Base-by-base conservation (phyloP, 345 rosid genomes). In the Firmiana major region DNA sequence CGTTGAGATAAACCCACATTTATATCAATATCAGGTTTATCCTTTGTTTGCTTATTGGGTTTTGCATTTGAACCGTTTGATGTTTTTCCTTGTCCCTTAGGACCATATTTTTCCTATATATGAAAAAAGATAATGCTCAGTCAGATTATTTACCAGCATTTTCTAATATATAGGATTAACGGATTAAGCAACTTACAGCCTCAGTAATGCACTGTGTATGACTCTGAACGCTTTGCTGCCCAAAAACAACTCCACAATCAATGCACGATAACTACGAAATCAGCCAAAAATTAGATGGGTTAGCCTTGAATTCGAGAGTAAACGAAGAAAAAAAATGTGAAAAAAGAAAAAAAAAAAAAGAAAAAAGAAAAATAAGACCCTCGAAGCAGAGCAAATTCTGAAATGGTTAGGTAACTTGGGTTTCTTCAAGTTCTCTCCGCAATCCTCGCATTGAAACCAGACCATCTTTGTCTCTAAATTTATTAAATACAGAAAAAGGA, bases 401-500 rank as follows among this genome's bases (percentile, higher is more conserved):
- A 93, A 96, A 79, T 96, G 99, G 84, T 80, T 81, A 31, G 89
- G 83, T 57, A 96, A 82, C 86, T 95, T 96, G 40, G 99, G 99
- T 65, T 96, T 96, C 92, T 96, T 96, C 79, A 95, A 86, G 78
- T 85, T 85, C 84, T 89, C 97, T 19, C 99, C 99, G 67, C 98
- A 95, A 66, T 91, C 99, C 75, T 95, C 97, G 80, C 99, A 95
- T 87, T 93, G 98, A 82, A 95, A 93, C 99, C 98, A 95, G 80
- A 95, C 98, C 98, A 95, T 95, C 55, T 63, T 74, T 73, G 34
- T 31, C 34, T 31, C 34, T 31, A 31, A 31, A 31, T 31, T 31
- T 1, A 31, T 2, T 31, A 38, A 28, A 62, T 28, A 62, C 22
- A 53, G n/a, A 19, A 34, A 31, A n/a, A 31, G 66, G 42, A 12